A percentile compares a stretch with the other conserved stretches of the same genome.
These are phyloP conservation scores for Monilinia fructigena DNA, from an alignment of 2,329 filamentous ascomycete species.

Conservation along the genomic window DNA sequence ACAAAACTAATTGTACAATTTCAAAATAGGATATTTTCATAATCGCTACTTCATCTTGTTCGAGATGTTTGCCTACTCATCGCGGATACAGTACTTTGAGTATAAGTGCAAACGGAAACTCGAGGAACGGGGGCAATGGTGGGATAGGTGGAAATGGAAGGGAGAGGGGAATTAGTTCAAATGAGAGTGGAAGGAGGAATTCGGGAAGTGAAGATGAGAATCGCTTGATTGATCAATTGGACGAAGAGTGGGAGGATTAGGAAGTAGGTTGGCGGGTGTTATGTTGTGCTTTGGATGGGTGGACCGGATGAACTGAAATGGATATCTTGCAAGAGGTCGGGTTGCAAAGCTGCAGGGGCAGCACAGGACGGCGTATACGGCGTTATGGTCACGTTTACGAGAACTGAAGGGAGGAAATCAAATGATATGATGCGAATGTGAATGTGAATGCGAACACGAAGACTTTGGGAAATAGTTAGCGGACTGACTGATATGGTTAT, in stretches of 20 bases:
- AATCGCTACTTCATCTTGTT: slow-evolving; percentile 67
- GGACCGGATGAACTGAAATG: neutral
- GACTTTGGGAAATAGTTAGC: neutral
- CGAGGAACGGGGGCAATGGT: slow-evolving; percentile 39
- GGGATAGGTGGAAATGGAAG: slow-evolving; percentile 6
- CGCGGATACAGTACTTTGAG: slow-evolving; percentile 67
- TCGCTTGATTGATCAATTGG: slow-evolving; percentile 87
- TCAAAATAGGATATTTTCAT: slow-evolving; percentile 62
- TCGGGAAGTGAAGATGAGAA: slow-evolving; percentile 73
- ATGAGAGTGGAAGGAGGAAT: slow-evolving; percentile 9
- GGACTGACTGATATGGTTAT: neutral
- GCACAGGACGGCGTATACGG: neutral
- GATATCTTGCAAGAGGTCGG: neutral
- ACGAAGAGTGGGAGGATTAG: slow-evolving; percentile 93
- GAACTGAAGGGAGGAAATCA: neutral
- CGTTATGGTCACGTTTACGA: neutral
- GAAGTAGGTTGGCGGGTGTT: neutral
- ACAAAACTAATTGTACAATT: slow-evolving; percentile 12
- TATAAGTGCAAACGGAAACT: slow-evolving; percentile 50
- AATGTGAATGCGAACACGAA: neutral
- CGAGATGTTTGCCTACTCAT: slow-evolving; percentile 61
- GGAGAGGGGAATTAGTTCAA: slow-evolving; percentile 7
- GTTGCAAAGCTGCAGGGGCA: neutral
- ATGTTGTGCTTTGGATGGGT: neutral
- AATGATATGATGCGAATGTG: neutral